Base-by-base conservation (phyloP, 2,329 filamentous ascomycete species). In the Cordyceps tenuipes region DNA sequence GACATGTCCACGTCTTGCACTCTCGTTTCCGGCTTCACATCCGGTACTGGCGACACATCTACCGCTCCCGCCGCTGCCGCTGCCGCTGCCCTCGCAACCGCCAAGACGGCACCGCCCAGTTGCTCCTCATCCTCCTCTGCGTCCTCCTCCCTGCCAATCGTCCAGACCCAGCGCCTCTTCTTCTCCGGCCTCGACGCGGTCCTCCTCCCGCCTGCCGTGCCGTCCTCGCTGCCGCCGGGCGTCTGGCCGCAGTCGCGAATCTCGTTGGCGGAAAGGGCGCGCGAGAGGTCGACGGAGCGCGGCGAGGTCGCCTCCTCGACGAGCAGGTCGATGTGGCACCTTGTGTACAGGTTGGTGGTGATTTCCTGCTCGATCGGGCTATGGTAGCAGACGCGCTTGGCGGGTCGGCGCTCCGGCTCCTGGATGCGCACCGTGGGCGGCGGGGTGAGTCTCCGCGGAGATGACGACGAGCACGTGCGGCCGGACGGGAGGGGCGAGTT, bases 131-230 rank as follows among this genome's bases (percentile, higher is more conserved):
- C 73, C 15, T 76, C 73, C 15, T 77, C 72, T 7, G 73, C 75
- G 2, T 73, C 75, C 8, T 79, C 77, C 1, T 82, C 80, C 61
- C 79, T 77, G 3, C 79, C 82, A 49, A 87, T 85, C 1, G 84
- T 87, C 84, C 84, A 87, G 41, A 84, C 81, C 84, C 84, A 87
- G 48, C 79, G 79, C 13, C 83, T 75, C 70, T 82, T 85, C 77
- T 84, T 86, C 64, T 86, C 84, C 3, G 34, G 13, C 17, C 50
- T 15, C 7, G 46, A 9, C 9, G 50, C 10, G 12, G 34, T 34
- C 67, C 29, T 47, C 21, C 41, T 41, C 36, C 73, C 68, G 62
- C 48, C 71, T 68, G 3, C 34, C 34, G 12, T 15, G 15, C 8
- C 2, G 13, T 43, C 39, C 12, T n/a, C 15, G 39, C 17, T 15